These are phyloP conservation scores for Geotrichum aggregatum DNA, from an alignment of 1,139 yeast genomes.

Conservation along the genomic window DNA sequence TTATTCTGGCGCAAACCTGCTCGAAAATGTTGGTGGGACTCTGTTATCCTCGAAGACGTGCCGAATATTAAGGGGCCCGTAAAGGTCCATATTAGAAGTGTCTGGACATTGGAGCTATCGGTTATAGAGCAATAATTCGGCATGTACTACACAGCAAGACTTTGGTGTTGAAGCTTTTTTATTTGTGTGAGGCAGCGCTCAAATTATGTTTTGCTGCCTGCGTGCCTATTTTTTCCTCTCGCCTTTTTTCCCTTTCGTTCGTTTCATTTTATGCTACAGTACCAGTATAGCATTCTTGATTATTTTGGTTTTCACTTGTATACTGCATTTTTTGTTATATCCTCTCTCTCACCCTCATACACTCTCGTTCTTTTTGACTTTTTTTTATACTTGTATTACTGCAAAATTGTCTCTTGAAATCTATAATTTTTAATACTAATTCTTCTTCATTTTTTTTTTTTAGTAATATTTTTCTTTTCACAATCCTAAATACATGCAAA, in stretches of 20 bases:
- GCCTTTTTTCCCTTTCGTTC: neutral
- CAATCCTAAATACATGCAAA: too few species aligned
- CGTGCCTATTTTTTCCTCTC: constrained; percentile 1
- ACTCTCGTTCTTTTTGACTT: neutral
- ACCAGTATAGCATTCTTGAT: neutral
- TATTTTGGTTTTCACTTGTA: neutral
- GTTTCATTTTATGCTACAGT: neutral
- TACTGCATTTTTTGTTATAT: neutral
- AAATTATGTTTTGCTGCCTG: too few species aligned
- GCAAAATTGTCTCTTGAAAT: neutral
- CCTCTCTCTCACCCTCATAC: neutral
- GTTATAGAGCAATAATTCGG: constrained; percentile 35
- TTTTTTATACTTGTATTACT: constrained; percentile 1
- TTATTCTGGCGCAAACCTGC: constrained; percentile 98
- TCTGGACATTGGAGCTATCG: constrained; percentile 74
- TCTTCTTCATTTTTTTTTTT: neutral
- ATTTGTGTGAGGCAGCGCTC: too few species aligned
- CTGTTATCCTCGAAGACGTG: constrained; percentile 45
- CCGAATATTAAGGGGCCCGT: constrained; percentile 41
- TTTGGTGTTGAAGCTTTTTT: too few species aligned
- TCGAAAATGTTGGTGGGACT: constrained; percentile 97
- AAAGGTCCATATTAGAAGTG: constrained; percentile 69
- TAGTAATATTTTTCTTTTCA: too few species aligned
- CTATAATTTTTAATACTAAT: neutral
- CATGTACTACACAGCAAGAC: too few species aligned